phyloP scores from a whole-genome alignment of 2,329 filamentous ascomycete species.

The Dactylella cylindrospora region DNA sequence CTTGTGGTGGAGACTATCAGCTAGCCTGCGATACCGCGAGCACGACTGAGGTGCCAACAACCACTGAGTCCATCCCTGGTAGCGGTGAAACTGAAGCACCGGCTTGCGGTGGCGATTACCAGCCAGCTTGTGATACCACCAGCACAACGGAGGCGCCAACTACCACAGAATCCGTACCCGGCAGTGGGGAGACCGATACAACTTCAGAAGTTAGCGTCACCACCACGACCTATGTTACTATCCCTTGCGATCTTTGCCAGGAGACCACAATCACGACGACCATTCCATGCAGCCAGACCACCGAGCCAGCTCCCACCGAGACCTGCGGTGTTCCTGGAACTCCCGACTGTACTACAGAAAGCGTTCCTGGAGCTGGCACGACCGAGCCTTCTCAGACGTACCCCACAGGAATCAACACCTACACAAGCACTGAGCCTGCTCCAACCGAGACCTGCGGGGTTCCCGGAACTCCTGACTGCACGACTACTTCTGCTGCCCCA shows the following conservation, averaged over 20 bases:
- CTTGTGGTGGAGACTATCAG: constrained; percentile 4
- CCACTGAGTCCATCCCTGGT: background rate
- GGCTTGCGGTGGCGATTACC: too few species aligned
- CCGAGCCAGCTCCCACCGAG: constrained; percentile 1
- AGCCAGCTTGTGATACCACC: background rate
- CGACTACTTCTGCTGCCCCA: too few species aligned
- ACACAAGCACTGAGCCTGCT: background rate
- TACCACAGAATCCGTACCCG: background rate
- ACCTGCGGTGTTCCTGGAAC: constrained; percentile 1
- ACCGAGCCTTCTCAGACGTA: too few species aligned
- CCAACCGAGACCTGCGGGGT: constrained; percentile 4
- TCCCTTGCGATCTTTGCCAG: constrained; percentile 5
- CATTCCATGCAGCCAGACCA: constrained; percentile 7
- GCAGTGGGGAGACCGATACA: background rate
- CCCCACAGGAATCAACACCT: background rate
- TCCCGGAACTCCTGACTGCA: too few species aligned
- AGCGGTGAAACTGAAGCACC: background rate
- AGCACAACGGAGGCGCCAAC: background rate
- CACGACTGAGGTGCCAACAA: background rate
- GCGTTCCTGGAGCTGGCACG: too few species aligned
- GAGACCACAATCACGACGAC: constrained; percentile 15
- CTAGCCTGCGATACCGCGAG: background rate
- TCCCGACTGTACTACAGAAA: background rate
- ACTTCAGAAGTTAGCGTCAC: background rate
- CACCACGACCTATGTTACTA: constrained; percentile 14